phyloP scores from a whole-genome alignment of 78 protist species.

The Monosiga brevicollis region DNA sequence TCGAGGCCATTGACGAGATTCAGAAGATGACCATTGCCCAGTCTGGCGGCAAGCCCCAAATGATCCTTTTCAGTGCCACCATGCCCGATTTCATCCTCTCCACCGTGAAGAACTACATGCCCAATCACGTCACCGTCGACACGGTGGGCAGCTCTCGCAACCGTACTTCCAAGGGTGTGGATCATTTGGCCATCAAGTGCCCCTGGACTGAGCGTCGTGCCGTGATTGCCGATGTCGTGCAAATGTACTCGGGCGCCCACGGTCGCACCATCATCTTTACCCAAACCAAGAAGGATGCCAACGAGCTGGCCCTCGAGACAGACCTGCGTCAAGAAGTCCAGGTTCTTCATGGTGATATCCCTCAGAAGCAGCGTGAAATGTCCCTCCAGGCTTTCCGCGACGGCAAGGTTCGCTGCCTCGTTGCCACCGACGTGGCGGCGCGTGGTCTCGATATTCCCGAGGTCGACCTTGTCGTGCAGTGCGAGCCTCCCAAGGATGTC shows the following conservation, averaged over 20 bases:
- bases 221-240: constrained; percentile 8
- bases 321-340: neutral
- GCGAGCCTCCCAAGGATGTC: constrained; percentile 71
- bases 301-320: neutral
- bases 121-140: constrained; percentile 3
- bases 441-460: constrained; percentile 47
- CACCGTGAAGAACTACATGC: neutral
- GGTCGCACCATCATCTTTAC: constrained; percentile 11
- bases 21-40: constrained; percentile 13
- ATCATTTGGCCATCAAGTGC: constrained; percentile 13
- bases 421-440: constrained; percentile 80
- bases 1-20: constrained; percentile 83
- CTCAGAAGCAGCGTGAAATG: constrained; percentile 15
- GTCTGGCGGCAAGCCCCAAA: constrained; percentile 27
- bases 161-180: neutral
- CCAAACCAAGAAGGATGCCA: constrained; percentile 11
- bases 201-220: neutral
- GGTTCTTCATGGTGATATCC: constrained; percentile 30
- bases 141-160: neutral
- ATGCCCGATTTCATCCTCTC: constrained; percentile 25
- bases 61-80: constrained; percentile 62
- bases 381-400: constrained; percentile 17
- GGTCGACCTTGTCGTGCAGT: constrained; percentile 66
- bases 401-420: constrained; percentile 9
- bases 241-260: neutral